phyloP scores from a whole-genome alignment of 495 filamentous ascomycete species.

The Xylaria curta region DNA sequence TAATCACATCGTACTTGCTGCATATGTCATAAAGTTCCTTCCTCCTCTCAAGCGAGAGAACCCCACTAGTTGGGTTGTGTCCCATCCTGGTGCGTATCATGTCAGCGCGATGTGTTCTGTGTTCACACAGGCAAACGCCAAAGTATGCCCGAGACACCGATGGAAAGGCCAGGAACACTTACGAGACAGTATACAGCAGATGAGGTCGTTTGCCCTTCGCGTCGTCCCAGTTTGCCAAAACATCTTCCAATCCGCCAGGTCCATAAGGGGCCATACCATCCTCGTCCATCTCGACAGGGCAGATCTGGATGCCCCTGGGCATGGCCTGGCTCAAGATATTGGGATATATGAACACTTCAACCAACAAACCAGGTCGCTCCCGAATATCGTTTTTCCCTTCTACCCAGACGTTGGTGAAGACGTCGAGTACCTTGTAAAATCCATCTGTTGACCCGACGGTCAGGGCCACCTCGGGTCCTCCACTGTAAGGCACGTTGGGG shows the following conservation, averaged over 20 bases:
- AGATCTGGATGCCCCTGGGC: slow-evolving; percentile 74
- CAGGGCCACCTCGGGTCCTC: slow-evolving; percentile 76
- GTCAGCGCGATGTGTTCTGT: slow-evolving; percentile 15
- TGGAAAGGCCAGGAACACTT: slow-evolving; percentile 44
- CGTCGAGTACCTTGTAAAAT: slow-evolving; percentile 74
- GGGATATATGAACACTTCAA: slow-evolving; percentile 80
- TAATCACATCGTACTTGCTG: slow-evolving; percentile 85
- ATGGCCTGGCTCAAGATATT: slow-evolving; percentile 69
- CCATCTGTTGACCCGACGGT: slow-evolving; percentile 86
- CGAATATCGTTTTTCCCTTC: slow-evolving; percentile 67
- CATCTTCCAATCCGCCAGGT: slow-evolving; percentile 73
- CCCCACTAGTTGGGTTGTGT: slow-evolving; percentile 87
- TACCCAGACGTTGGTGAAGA: slow-evolving; percentile 76
- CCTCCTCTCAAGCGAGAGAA: slow-evolving; percentile 70
- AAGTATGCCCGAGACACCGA: background rate
- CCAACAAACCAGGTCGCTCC: slow-evolving; percentile 73
- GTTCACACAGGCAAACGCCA: background rate
- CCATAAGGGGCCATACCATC: slow-evolving; percentile 75
- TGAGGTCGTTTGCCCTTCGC: slow-evolving; percentile 75
- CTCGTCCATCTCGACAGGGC: slow-evolving; percentile 75
- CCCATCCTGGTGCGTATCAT: slow-evolving; percentile 65
- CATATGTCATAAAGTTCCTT: slow-evolving; percentile 82
- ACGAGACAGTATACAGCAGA: slow-evolving; percentile 91
- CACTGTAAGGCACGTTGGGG: slow-evolving; percentile 76
- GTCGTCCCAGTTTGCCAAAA: slow-evolving; percentile 81